Base-by-base conservation (phyloP, 352 stramenopile genomes). In the Thraustochytrium striatum region DNA sequence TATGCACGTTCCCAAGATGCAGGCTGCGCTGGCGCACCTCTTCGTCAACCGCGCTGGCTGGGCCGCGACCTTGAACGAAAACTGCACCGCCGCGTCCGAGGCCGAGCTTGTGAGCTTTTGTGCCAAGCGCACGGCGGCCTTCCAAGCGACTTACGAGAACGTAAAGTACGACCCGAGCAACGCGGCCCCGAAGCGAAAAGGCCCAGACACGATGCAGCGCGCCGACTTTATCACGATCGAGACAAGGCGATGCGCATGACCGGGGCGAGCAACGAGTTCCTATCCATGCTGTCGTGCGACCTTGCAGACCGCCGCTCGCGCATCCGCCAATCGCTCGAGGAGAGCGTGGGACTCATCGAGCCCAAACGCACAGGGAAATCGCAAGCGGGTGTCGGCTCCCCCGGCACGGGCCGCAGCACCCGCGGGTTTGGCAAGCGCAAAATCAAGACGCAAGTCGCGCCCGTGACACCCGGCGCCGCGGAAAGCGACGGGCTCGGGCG, bases 1-100 rank as follows among this genome's bases (percentile, higher is more conserved):
- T 21, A 25, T 43, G 28, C 65, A 70, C 7, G 41, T 30, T 5
- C 65, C 52, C 0, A 43, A 30, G 43, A 19, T 75, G 21, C 65
- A 75, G n/a, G 65, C 65, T 28, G 41, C 65, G 11, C 11, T 75
- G 39, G 65, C 65, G 35, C 43, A 75, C 65, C 65, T 75, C 39
- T 50, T 75, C 1, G 19, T 62, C 1, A 75, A 75, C 36, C 44
- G 65, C 35, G 47, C 52, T 36, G 35, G 16, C 3, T 75, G 65
- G 65, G 58, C 65, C 11, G 16, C 11, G 41, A 7, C 11, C 21
- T 16, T 75, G 65, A 32, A 36, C 25, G 19, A 61, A 36, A 5
- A 16, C 33, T 32, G 5, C 5, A 61, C 5, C 39, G 53, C 25
- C 53, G 53, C 53, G 5, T 16, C 11, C 25, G 25, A 5, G 7